phyloP scores from a whole-genome alignment of 306 rosid species.

The Acacia acuminata region DNA sequence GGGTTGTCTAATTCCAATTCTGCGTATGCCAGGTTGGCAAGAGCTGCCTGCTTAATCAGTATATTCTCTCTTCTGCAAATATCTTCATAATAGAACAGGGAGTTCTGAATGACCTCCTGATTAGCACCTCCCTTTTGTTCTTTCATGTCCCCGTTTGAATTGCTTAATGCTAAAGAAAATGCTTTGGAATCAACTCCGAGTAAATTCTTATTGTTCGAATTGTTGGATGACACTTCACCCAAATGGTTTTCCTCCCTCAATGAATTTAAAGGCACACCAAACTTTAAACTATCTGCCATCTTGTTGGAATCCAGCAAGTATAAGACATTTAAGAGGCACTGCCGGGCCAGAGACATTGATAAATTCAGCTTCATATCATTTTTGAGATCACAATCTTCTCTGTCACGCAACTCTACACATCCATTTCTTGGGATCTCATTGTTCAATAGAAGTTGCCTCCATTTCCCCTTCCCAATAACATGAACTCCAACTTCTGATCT shows the following conservation, averaged over 20 bases:
- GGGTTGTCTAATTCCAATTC: conserved; percentile 92
- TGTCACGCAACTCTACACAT: conserved; percentile 38
- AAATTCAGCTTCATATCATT: conserved; percentile 66
- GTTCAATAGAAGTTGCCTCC: conserved; percentile 89
- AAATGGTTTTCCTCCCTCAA: conserved; percentile 64
- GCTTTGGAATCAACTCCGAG: conserved; percentile 66
- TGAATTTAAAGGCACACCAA: conserved; percentile 63
- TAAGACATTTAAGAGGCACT: conserved; percentile 74
- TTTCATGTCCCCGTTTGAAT: conserved; percentile 73
- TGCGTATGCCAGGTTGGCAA: conserved; percentile 83
- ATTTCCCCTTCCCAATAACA: conserved; percentile 85
- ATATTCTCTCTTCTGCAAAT: conserved; percentile 65
- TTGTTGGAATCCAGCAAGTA: conserved; percentile 61
- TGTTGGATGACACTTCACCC: conserved; percentile 57
- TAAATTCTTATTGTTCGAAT: conserved; percentile 54
- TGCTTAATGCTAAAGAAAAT: conserved; percentile 50
- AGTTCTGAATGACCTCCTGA: conserved; percentile 84
- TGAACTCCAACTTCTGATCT: conserved; percentile 66
- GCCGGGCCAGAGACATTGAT: conserved; percentile 78
- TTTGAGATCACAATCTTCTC: conserved; percentile 44
- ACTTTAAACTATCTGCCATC: conserved; percentile 42
- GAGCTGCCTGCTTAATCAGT: conserved; percentile 81
- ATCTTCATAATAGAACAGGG: conserved; percentile 69
- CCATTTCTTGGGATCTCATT: conserved; percentile 61
- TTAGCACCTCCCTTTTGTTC: conserved; percentile 81